phyloP scores from a whole-genome alignment of 2,329 filamentous ascomycete species.

The Diaporthe nobilis region DNA sequence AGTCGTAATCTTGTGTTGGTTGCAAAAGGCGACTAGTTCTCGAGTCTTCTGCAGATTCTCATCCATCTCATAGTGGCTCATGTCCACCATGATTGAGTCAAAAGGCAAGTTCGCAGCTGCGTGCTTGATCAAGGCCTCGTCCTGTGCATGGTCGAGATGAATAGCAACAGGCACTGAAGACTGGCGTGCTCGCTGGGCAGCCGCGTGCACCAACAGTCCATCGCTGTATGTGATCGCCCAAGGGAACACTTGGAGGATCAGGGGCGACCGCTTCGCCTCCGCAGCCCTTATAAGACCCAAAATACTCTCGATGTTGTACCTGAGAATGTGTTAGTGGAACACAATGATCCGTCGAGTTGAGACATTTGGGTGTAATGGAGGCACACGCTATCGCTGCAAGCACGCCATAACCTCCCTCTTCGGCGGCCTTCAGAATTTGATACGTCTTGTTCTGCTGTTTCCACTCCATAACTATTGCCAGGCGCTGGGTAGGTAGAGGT shows the following conservation, averaged over 20 bases:
- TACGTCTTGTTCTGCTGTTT: conserved; percentile 38
- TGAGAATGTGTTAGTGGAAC: conserved; percentile 3
- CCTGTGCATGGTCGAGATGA: conserved; percentile 75
- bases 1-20: conserved; percentile 75
- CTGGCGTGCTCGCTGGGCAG: conserved; percentile 63
- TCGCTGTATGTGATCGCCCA: conserved; percentile 76
- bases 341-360: neutral
- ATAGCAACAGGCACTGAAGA: conserved; percentile 69
- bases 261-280: conserved; percentile 68
- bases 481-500: neutral
- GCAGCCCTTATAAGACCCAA: conserved; percentile 64
- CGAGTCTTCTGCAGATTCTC: conserved; percentile 77
- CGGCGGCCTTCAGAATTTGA: conserved; percentile 39
- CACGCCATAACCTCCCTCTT: conserved; percentile 38
- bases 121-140: conserved; percentile 66
- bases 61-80: conserved; percentile 79
- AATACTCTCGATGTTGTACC: conserved; percentile 77
- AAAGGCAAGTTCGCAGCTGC: conserved; percentile 70
- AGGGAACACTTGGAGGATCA: conserved; percentile 80
- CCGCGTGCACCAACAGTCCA: conserved; percentile 64
- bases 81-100: conserved; percentile 81
- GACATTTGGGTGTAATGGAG: neutral
- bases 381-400: conserved; percentile 39
- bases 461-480: conserved; percentile 36
- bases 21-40: conserved; percentile 74